Evolutionary conservation across 257 asterid genomes (phyloP).

Genomic region (Solanum sitiens): DNA sequence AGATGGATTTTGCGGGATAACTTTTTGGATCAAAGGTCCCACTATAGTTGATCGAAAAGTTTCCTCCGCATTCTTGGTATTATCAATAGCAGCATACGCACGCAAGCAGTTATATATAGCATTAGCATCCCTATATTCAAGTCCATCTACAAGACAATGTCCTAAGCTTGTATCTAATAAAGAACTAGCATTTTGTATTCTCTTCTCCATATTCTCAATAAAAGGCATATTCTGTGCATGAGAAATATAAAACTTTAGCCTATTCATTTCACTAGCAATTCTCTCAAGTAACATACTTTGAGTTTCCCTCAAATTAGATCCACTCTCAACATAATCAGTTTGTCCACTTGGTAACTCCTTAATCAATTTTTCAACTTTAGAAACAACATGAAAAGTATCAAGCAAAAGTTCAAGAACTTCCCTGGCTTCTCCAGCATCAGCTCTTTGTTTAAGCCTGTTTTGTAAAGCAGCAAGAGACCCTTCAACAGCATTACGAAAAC

Average conservation of each 20-base stretch:
- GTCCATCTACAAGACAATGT: conserved; percentile 81
- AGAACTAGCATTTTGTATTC: conserved; percentile 73
- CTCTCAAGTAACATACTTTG: conserved; percentile 97
- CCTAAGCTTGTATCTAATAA: conserved; percentile 79
- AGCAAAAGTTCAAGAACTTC: conserved; percentile 85
- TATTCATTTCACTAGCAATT: conserved; percentile 95
- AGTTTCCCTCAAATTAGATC: conserved; percentile 73
- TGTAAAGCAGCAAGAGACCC: conserved; percentile 58
- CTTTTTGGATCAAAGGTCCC: conserved; percentile 55
- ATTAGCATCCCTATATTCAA: conserved; percentile 81
- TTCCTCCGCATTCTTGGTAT: conserved; percentile 78
- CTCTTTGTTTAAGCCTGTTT: conserved; percentile 73
- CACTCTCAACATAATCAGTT: conserved; percentile 65
- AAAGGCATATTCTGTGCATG: conserved; percentile 91
- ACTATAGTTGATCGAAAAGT: conserved; percentile 67
- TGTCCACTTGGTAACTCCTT: conserved; percentile 81
- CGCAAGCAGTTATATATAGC: conserved; percentile 90
- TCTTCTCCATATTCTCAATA: conserved; percentile 92
- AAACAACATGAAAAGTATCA: conserved; percentile 89
- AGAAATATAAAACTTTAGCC: conserved; percentile 76
- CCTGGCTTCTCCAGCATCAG: conserved; percentile 74
- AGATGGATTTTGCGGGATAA: conserved; percentile 34
- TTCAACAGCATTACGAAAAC: conserved; percentile 62
- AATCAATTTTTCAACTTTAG: conserved; percentile 90
- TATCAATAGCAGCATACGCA: conserved; percentile 95